phyloP scores from a whole-genome alignment of 2,329 filamentous ascomycete genomes.

The Elsinoe australis region DNA sequence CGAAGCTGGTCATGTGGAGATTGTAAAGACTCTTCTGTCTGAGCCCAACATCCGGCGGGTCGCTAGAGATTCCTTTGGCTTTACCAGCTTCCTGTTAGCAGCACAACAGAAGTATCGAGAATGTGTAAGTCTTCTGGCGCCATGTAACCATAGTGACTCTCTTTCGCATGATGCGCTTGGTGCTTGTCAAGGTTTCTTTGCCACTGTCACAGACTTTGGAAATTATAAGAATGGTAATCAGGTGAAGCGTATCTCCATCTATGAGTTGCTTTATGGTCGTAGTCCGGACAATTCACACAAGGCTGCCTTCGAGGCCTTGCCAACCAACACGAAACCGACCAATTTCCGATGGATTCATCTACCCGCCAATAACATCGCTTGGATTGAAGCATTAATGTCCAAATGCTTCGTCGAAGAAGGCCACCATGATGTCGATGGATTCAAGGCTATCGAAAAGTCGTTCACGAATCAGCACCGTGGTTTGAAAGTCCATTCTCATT shows the following conservation, averaged over 20 bases:
- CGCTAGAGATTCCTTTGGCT: constrained; percentile 38
- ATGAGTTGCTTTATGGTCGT: constrained; percentile 15
- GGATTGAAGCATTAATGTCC: constrained; percentile 56
- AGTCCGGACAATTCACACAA: constrained; percentile 20
- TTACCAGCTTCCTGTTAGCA: constrained; percentile 38
- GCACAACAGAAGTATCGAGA: constrained; percentile 35
- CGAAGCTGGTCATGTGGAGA: constrained; percentile 24
- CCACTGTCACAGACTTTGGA: constrained; percentile 23
- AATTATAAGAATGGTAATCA: constrained; percentile 25
- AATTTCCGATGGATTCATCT: constrained; percentile 41
- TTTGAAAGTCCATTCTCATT: constrained; percentile 51
- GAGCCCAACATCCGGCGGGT: constrained; percentile 30
- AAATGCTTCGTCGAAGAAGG: constrained; percentile 59
- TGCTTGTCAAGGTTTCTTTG: constrained; percentile 23
- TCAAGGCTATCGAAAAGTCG: constrained; percentile 54
- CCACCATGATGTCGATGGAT: constrained; percentile 54
- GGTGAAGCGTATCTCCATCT: constrained; percentile 23
- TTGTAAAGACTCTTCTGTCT: constrained; percentile 22
- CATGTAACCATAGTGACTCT: constrained; percentile 34
- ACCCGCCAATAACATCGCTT: constrained; percentile 48
- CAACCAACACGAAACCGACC: constrained; percentile 35
- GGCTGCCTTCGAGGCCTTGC: constrained; percentile 27
- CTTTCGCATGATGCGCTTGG: constrained; percentile 30
- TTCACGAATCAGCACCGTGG: constrained; percentile 57
- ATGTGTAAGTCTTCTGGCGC: constrained; percentile 37